Evolutionary conservation across 768 basidiomycete genomes (phyloP), one percentile per base, ranked within the genome.

Genomic region (Coprinellus aureogranulatus): DNA sequence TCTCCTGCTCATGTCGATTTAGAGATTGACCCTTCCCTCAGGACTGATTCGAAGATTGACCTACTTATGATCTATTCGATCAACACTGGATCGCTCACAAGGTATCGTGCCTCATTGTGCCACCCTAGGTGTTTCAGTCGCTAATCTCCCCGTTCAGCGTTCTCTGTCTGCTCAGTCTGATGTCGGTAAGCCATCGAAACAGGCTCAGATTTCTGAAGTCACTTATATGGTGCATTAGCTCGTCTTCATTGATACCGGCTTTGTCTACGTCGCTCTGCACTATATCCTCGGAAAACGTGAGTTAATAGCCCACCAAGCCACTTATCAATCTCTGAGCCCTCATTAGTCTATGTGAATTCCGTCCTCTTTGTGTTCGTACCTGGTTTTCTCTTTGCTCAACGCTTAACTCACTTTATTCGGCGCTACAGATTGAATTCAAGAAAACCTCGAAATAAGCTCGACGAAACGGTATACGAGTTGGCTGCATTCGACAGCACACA

Each of bases 21-120:
- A n/a, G n/a, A n/a, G n/a, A n/a, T n/a, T n/a, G n/a, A n/a, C n/a
- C n/a, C n/a, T n/a, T n/a, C n/a, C n/a, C n/a, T n/a, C 26, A 57
- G 55, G 22, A 57, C 55, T 18, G 55, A 57, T 26, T 57, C 55
- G 34, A 57, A 57, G 55, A 57, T 57, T 50, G 55, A 57, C 55
- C 47, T 57, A 4, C 55, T 57, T 37, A 57, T 57, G 55, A 57
- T 57, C 30, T 57, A 57, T 31, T 34, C 55, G 8, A 57, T 57
- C 31, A 57, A 57, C 41, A 57, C 55, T 5, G 55, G 55, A 41
- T 57, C 55, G 20, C 34, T 57, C 23, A 57, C 55, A 26, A 49
- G 47, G 55, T 57, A 34, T 14, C 37, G 23, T 41, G 25, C 34
- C 16, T 55, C n/a, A 8, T 30, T 9, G n/a, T 14, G 1, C 1